Evolutionary conservation across 345 rosid genomes (phyloP).

Genomic region (Melaleuca alternifolia): DNA sequence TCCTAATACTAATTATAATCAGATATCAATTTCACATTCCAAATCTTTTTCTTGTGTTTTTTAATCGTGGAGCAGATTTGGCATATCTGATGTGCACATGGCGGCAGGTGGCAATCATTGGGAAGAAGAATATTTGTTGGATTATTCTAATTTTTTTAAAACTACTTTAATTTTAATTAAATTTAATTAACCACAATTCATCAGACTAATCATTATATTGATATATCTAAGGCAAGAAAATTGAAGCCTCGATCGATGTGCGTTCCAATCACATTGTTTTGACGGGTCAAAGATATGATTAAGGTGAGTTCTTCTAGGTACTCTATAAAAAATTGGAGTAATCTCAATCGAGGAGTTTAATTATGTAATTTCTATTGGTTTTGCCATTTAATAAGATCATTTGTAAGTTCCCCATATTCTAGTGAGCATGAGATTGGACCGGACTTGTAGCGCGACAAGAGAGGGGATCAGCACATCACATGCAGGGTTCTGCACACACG

Average conservation of each 20-base stretch:
- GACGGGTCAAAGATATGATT: neutral
- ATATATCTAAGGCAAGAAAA: neutral
- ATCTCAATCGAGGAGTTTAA: neutral
- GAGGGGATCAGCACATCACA: neutral
- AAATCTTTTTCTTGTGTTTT: neutral
- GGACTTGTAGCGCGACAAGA: neutral
- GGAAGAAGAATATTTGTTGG: constrained; percentile 1
- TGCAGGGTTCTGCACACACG: neutral
- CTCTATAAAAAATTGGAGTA: neutral
- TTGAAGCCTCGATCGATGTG: neutral
- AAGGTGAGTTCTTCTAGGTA: neutral
- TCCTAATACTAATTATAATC: neutral
- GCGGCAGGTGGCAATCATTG: constrained; percentile 1
- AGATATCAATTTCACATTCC: neutral
- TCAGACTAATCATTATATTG: neutral
- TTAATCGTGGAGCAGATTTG: neutral
- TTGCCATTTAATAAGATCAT: neutral
- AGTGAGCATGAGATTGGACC: neutral
- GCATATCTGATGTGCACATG: neutral
- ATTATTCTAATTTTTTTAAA: neutral
- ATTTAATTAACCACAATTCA: neutral
- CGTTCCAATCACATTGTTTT: neutral
- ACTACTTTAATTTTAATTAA: neutral
- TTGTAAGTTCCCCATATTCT: neutral
- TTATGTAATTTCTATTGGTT: too few species aligned